Conservation (phyloP, 1,139 yeast species). For the Pichia inconspicua region DNA sequence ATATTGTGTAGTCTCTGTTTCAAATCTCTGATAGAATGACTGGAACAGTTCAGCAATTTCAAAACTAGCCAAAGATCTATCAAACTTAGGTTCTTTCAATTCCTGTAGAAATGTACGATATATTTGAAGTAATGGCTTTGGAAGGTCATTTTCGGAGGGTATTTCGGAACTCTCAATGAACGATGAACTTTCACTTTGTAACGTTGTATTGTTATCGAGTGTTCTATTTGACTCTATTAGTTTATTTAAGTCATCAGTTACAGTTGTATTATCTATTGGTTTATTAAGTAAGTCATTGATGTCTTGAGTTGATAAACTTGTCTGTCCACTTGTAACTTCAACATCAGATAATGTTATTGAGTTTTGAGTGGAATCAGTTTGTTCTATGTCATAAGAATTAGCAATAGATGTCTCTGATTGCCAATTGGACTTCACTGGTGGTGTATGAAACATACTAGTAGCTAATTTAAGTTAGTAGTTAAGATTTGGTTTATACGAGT, state of each 20-base stretch:
- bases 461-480: not conserved
- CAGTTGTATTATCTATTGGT: not conserved
- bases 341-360: not conserved
- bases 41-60: conserved; percentile 49
- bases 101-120: conserved; percentile 40
- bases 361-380: not conserved
- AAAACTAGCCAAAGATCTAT: conserved; percentile 43
- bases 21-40: conserved; percentile 38
- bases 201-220: not conserved
- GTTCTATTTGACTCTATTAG: conserved; percentile 1
- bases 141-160: conserved; percentile 26
- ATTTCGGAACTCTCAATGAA: conserved; percentile 14
- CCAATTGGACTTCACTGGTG: conserved; percentile 27
- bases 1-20: conserved; percentile 22
- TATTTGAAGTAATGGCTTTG: conserved; percentile 28
- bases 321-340: not conserved
- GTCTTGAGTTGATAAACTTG: not conserved
- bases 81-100: conserved; percentile 48
- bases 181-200: conserved; percentile 7
- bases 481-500: not conserved
- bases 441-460: conserved; percentile 27
- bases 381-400: conserved; percentile 17
- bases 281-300: not conserved
- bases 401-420: conserved; percentile 19
- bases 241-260: not conserved